Evolutionary conservation across 257 asterid genomes (phyloP), one percentile per base, ranked within the genome.

Genomic region (Plantago major): DNA sequence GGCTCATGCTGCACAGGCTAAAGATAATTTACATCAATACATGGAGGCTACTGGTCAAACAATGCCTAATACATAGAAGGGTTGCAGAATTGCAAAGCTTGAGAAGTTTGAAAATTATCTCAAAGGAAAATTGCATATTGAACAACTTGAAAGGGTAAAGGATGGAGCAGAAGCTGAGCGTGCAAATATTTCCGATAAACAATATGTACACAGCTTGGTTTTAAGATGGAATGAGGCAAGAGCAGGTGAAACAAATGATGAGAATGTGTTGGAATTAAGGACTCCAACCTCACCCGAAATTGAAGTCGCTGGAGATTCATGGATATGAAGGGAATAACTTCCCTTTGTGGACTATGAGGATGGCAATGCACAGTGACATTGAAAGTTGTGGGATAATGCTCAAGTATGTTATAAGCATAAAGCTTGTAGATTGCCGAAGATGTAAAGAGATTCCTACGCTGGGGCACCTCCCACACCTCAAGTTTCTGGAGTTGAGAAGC

Each of bases 231-330:
- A 10, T 1, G 4, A 11, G 12, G 37, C 52, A 3, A 65, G 57
- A 13, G 18, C 26, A 11, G 38, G 47, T 0, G 33, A 45, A n/a
- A 10, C 3, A 11, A 17, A 40, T 57, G 18, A 38, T 5, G 10
- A 18, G 48, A 38, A 28, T 58, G 59, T 77, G 17, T 58, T 77
- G 46, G 72, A n/a, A n/a, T n/a, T n/a, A 64, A 63, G 77, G 72
- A 19, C 80, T 75, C 7, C 58, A 60, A 40, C 75, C 78, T 44
- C 72, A 65, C 43, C 64, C 55, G 9, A 72, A 72, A 44, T 9
- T 72, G 28, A 26, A 58, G 30, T 18, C 42, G 14, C 18, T 72
- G 5, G 5, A 68, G 70, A 78, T 30, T 59, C 16, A 59, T 47
- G 62, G 54, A 59, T 4, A 61, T 69, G 73, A 22, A 17, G 38